Evolutionary conservation across 345 rosid genomes (phyloP).

Genomic region (Heritiera littoralis): DNA sequence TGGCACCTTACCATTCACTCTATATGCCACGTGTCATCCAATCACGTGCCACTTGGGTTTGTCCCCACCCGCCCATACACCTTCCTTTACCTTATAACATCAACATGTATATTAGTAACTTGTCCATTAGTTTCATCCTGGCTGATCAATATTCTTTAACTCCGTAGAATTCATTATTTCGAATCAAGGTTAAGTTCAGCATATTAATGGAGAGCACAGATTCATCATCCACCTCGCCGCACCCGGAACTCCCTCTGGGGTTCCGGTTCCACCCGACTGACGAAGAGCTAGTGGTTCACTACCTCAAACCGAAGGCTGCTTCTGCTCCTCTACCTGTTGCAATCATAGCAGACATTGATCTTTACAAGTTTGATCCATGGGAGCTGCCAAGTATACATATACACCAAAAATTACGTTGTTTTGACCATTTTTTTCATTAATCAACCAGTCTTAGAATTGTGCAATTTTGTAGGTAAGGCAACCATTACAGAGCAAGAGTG

Average conservation of each 20-base stretch:
- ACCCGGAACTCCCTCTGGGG: slow-evolving; percentile 50
- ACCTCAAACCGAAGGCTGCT: slow-evolving; percentile 63
- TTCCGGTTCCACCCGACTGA: slow-evolving; percentile 73
- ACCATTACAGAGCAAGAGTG: too few relatives aligned
- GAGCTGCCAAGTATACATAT: slow-evolving; percentile 54
- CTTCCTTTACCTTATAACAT: neutral
- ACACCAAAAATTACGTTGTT: neutral
- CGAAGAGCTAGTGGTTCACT: slow-evolving; percentile 69
- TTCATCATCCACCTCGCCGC: slow-evolving; percentile 36
- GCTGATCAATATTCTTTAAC: neutral
- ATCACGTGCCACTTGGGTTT: slow-evolving; percentile 18
- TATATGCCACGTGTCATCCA: slow-evolving; percentile 30
- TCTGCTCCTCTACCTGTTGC: slow-evolving; percentile 67
- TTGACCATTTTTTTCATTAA: neutral
- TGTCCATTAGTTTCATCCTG: neutral
- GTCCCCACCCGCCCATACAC: neutral
- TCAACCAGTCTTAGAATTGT: neutral
- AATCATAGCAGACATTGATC: slow-evolving; percentile 72
- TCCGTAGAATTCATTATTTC: neutral
- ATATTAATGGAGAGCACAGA: slow-evolving; percentile 44
- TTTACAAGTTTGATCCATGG: slow-evolving; percentile 80
- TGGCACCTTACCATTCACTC: slow-evolving; percentile 27
- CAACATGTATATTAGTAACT: neutral
- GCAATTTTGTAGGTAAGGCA: slow-evolving; percentile 30
- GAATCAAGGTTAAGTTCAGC: neutral